A percentile compares a stretch with the other conserved stretches of the same genome.
Evolutionary conservation across 2,329 filamentous ascomycete species (phyloP).

Genomic region (Exophiala xenobiotica): DNA sequence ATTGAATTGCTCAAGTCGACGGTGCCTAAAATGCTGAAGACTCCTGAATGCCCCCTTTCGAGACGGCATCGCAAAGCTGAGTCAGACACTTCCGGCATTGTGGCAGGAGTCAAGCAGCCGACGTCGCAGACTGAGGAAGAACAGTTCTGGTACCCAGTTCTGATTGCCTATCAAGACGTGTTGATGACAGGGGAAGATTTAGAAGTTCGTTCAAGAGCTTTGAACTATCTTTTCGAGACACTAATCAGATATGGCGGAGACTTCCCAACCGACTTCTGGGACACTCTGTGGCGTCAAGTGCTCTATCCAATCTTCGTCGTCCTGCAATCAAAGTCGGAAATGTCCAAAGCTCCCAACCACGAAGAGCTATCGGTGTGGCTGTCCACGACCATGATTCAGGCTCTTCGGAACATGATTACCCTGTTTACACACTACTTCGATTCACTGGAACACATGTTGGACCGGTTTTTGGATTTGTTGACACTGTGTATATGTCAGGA

Average conservation of each 20-base stretch:
- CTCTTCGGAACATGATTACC: conserved; percentile 95
- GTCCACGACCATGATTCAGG: conserved; percentile 99
- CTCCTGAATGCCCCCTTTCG: conserved; percentile 89
- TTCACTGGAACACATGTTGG: conserved; percentile 93
- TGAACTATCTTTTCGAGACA: conserved; percentile 96
- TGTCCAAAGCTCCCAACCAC: conserved; percentile 91
- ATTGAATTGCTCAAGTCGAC: conserved; percentile 93
- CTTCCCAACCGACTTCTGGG: conserved; percentile 95
- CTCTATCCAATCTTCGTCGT: conserved; percentile 99
- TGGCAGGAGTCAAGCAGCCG: conserved; percentile 60
- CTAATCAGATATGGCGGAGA: conserved; percentile 85
- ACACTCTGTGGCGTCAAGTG: conserved; percentile 94
- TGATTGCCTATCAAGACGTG: conserved; percentile 98
- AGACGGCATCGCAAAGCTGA: conserved; percentile 56
- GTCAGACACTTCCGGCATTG: conserved; percentile 43
- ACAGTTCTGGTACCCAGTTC: conserved; percentile 96
- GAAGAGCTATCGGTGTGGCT: conserved; percentile 98
- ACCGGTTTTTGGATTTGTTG: conserved; percentile 91
- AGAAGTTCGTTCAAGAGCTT: conserved; percentile 81
- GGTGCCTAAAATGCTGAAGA: conserved; percentile 91
- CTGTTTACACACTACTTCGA: conserved; percentile 99
- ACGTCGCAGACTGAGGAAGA: conserved; percentile 88
- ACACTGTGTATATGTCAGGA: conserved; percentile 98
- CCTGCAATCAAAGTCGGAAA: conserved; percentile 90
- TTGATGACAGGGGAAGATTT: conserved; percentile 98